phyloP scores from a whole-genome alignment of 2,329 filamentous ascomycete species.

The Verticillium isaacii region DNA sequence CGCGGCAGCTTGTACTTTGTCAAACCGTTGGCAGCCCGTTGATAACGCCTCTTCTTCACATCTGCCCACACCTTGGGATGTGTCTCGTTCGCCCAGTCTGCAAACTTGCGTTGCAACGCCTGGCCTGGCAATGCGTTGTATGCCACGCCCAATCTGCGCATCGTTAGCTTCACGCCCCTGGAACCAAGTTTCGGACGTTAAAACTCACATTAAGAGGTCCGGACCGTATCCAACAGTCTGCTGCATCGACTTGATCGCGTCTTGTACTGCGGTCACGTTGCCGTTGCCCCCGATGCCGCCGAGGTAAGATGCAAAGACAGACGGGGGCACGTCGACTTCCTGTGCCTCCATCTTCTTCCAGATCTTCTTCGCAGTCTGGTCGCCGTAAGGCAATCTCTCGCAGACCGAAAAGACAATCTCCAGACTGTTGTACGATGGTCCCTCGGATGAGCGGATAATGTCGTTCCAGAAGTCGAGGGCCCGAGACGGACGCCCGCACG shows the following conservation, averaged over 20 bases:
- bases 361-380: constrained; percentile 58
- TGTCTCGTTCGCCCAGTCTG: constrained; percentile 65
- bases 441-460: constrained; percentile 78
- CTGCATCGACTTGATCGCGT: constrained; percentile 63
- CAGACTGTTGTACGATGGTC: constrained; percentile 76
- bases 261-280: constrained; percentile 62
- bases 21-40: constrained; percentile 36
- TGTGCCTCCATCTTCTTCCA: constrained; percentile 69
- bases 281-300: constrained; percentile 71
- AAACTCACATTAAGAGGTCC: constrained; percentile 66
- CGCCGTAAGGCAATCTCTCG: constrained; percentile 55
- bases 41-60: constrained; percentile 50
- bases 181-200: not conserved
- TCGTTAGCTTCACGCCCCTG: not conserved
- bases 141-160: constrained; percentile 62
- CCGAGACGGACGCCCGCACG: constrained; percentile 58
- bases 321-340: constrained; percentile 71
- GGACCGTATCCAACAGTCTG: constrained; percentile 61
- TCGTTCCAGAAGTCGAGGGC: constrained; percentile 80
- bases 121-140: constrained; percentile 69
- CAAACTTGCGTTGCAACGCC: constrained; percentile 63
- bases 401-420: constrained; percentile 77
- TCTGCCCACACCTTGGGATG: constrained; percentile 68
- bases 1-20: constrained; percentile 45
- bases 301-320: constrained; percentile 72